phyloP scores from a whole-genome alignment of 1,284 basidiomycete species.

The Rhodotorula sp. region DNA sequence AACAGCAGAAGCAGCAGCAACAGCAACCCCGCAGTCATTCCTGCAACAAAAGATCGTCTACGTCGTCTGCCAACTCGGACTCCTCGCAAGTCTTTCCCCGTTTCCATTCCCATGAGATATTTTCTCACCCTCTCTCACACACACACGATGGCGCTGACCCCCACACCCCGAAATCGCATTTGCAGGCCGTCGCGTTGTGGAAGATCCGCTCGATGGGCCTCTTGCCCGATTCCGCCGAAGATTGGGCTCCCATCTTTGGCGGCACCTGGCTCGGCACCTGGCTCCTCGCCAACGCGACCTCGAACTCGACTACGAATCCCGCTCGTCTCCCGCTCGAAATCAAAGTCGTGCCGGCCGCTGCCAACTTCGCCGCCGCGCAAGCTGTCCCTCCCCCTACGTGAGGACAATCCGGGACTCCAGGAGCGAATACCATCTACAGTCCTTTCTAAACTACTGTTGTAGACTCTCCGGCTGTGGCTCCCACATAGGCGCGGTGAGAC shows the following conservation, averaged over 20 bases:
- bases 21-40: conserved; percentile 24
- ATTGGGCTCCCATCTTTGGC: conserved; percentile 22
- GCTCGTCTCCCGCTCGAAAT: neutral
- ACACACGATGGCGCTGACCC: neutral
- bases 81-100: conserved; percentile 30
- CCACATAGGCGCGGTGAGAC: too few relatives aligned
- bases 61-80: conserved; percentile 42
- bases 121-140: neutral
- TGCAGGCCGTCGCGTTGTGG: conserved; percentile 42
- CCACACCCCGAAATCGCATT: neutral
- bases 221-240: conserved; percentile 40
- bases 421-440: too few relatives aligned
- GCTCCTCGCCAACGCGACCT: neutral
- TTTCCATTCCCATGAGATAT: too few relatives aligned
- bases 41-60: conserved; percentile 44
- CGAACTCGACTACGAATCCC: neutral
- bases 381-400: too few relatives aligned
- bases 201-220: conserved; percentile 46
- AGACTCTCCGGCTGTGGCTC: too few relatives aligned
- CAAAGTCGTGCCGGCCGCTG: neutral
- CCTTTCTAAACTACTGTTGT: too few relatives aligned
- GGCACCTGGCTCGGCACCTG: neutral
- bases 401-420: too few relatives aligned
- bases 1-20: conserved; percentile 2
- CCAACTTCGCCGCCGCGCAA: too few relatives aligned